These are phyloP conservation scores for Penicillium paradoxum DNA, from an alignment of 495 filamentous ascomycete species.

Conservation along the genomic window DNA sequence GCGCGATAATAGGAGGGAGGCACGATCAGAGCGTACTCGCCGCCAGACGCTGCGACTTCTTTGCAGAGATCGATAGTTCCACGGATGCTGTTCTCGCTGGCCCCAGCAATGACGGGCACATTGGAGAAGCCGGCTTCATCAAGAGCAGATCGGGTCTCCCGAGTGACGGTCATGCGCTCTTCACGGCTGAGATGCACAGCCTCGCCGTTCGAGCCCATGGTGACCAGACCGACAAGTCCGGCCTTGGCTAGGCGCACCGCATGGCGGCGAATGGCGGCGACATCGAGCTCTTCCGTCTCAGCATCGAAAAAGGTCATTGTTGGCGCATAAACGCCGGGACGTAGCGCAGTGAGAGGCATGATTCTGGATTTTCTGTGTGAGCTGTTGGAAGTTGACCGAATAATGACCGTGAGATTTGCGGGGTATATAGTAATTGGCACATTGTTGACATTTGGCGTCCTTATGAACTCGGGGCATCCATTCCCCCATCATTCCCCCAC, in stretches of 20 bases:
- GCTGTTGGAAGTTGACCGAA: not conserved
- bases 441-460: not conserved
- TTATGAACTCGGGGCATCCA: not conserved
- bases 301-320: slow-evolving; percentile 89
- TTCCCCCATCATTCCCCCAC: slow-evolving; percentile 18
- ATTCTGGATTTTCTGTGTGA: slow-evolving; percentile 6
- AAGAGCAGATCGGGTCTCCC: slow-evolving; percentile 74
- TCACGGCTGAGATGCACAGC: slow-evolving; percentile 73
- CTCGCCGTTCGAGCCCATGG: slow-evolving; percentile 89
- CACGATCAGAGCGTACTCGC: slow-evolving; percentile 72
- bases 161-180: slow-evolving; percentile 71
- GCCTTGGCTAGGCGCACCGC: slow-evolving; percentile 75
- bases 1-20: slow-evolving; percentile 80
- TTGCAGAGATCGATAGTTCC: slow-evolving; percentile 71
- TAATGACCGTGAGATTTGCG: not conserved
- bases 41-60: slow-evolving; percentile 63
- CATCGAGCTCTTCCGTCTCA: slow-evolving; percentile 76
- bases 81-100: slow-evolving; percentile 71
- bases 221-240: slow-evolving; percentile 77
- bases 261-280: slow-evolving; percentile 71
- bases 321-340: slow-evolving; percentile 81
- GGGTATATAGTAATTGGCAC: slow-evolving; percentile 3
- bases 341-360: slow-evolving; percentile 56
- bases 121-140: slow-evolving; percentile 73
- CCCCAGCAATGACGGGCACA: slow-evolving; percentile 75